Conservation (phyloP, 306 rosid genomes). For the Betula pendula region DNA sequence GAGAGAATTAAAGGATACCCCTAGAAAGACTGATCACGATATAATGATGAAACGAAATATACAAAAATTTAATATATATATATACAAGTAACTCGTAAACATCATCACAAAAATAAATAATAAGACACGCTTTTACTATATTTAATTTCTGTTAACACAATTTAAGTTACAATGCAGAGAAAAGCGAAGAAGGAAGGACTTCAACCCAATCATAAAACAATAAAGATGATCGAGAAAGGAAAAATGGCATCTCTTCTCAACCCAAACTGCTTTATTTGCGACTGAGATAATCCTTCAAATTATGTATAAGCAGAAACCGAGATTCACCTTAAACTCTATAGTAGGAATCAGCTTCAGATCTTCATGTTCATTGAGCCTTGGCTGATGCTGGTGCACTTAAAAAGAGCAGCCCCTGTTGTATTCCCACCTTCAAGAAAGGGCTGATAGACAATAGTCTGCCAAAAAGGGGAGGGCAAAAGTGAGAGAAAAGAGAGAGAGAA, state of each 20-base stretch:
- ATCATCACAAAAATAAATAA: neutral
- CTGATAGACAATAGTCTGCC: constrained; percentile 58
- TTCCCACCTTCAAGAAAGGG: constrained; percentile 72
- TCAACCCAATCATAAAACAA: neutral
- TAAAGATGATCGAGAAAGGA: constrained; percentile 45
- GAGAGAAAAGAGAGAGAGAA: constrained; percentile 4
- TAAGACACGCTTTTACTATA: neutral
- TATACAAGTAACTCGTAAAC: neutral
- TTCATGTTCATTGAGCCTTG: constrained; percentile 25
- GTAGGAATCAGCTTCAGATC: constrained; percentile 4
- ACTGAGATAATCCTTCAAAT: constrained; percentile 22
- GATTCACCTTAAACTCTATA: constrained; percentile 26
- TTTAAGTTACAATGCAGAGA: neutral
- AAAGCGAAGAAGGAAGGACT: constrained; percentile 5
- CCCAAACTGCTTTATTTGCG: constrained; percentile 23
- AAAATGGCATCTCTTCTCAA: constrained; percentile 54
- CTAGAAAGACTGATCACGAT: no score
- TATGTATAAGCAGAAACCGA: constrained; percentile 8
- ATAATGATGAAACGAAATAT: no score
- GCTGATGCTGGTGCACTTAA: constrained; percentile 44
- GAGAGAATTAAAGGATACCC: no score
- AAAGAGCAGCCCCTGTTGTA: constrained; percentile 41
- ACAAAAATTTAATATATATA: neutral
- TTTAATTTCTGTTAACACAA: neutral
- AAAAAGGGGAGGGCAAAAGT: constrained; percentile 23